These are phyloP conservation scores for Suillus tomentosus DNA, from an alignment of 768 basidiomycete genomes.

Conservation along the genomic window DNA sequence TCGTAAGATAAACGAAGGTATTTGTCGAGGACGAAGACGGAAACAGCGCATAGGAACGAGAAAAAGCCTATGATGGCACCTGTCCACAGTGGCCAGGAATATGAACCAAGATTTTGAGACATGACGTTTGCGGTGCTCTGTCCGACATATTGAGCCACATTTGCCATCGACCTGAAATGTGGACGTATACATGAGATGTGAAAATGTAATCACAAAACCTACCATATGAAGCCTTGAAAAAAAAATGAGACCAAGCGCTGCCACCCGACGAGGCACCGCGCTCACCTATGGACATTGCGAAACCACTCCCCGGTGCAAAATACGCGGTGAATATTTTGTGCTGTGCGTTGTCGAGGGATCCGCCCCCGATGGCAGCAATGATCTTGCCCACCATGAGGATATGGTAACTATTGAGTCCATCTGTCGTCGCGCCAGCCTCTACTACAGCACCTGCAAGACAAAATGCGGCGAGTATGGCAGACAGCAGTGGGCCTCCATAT, in stretches of 20 bases:
- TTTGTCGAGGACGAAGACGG: slow-evolving; percentile 39
- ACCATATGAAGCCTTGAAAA: slow-evolving; percentile 37
- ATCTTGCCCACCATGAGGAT: slow-evolving; percentile 43
- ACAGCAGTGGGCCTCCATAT: slow-evolving; percentile 40
- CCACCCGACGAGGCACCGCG: neutral
- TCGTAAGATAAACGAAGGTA: slow-evolving; percentile 38
- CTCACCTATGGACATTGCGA: slow-evolving; percentile 39
- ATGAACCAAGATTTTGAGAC: slow-evolving; percentile 38
- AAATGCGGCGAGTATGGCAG: slow-evolving; percentile 39
- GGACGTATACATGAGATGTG: neutral
- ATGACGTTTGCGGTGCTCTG: slow-evolving; percentile 45
- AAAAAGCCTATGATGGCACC: slow-evolving; percentile 39
- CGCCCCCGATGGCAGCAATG: slow-evolving; percentile 41
- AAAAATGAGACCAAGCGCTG: neutral
- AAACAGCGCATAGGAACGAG: slow-evolving; percentile 39
- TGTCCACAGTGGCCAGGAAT: slow-evolving; percentile 46
- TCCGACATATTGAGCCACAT: slow-evolving; percentile 43
- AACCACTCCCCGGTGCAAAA: slow-evolving; percentile 44
- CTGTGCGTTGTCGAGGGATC: slow-evolving; percentile 45
- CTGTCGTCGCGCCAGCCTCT: slow-evolving; percentile 42
- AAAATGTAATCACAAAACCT: neutral
- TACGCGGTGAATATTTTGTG: slow-evolving; percentile 47
- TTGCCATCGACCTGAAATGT: slow-evolving; percentile 36
- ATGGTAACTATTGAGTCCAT: slow-evolving; percentile 40
- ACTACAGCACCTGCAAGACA: slow-evolving; percentile 39